Evolutionary conservation across 2,329 filamentous ascomycete genomes (phyloP), one percentile per base, ranked within the genome.

Genomic region (Pyrenophora graminea): DNA sequence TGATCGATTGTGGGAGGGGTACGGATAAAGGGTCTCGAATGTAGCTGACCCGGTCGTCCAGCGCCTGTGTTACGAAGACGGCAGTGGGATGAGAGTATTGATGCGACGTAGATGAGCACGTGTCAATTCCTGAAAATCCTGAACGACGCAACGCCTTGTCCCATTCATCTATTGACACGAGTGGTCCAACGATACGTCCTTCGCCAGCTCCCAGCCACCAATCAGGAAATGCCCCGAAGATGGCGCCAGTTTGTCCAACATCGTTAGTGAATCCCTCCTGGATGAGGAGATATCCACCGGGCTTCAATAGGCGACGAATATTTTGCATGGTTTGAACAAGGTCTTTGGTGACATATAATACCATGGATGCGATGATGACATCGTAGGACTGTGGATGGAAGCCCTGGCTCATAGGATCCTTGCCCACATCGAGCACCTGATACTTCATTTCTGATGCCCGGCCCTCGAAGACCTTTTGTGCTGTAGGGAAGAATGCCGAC

Each of bases 271-370:
- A 32, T 15, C 34, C 54, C 10, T 64, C 54, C 4, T 66, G 68
- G 58, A 44, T 68, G 58, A 81, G 23, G 0, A 82, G 59, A 23
- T 76, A 73, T 0, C 79, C 80, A 2, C 74, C 76, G 0, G 79
- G 76, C 15, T 47, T 56, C 3, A 68, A 53, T 3, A 69, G 39
- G 4, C 32, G 38, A 3, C 59, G 51, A 1, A 49, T 39, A 17
- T 63, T 55, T 4, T n/a, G 8, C 21, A 64, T 13, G 1, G 57
- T 57, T 12, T 49, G 17, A 6, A 48, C 40, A 2, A 66, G 30
- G 10, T 42, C 17, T 7, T 27, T 19, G 1, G 57, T 61, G 1
- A 56, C 54, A 27, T 60, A 57, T 1, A 62, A 31, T 2, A 61
- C 56, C 13, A 46, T 31, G 5, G 48, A 53, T 1, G 55, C 57